A percentile compares a stretch with the other conserved stretches of the same genome.
These are phyloP conservation scores for Monilinia aucupariae DNA, from an alignment of 2,329 filamentous ascomycete genomes.

Conservation along the genomic window DNA sequence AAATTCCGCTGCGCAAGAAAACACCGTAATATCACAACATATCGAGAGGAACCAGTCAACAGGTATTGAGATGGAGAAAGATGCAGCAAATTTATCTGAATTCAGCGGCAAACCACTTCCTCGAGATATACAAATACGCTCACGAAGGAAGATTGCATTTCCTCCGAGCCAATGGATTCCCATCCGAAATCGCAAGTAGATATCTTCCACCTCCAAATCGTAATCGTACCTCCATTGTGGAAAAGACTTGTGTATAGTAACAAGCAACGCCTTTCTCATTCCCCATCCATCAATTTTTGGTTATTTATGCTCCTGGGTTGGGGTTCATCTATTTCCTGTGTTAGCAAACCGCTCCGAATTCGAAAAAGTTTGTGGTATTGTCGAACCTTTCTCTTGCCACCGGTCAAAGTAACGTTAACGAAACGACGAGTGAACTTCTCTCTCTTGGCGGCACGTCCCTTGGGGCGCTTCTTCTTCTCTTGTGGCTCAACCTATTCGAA, in stretches of 20 bases:
- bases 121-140: constrained; percentile 33
- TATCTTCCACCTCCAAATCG: constrained; percentile 23
- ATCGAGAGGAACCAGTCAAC: constrained; percentile 3
- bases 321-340: constrained; percentile 65
- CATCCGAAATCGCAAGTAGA: constrained; percentile 29
- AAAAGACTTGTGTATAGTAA: constrained; percentile 21
- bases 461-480: constrained; percentile 96
- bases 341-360: constrained; percentile 18
- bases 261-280: constrained; percentile 29
- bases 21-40: constrained; percentile 8
- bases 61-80: constrained; percentile 15
- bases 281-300: constrained; percentile 23
- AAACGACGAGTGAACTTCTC: constrained; percentile 95
- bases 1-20: not conserved
- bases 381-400: constrained; percentile 92
- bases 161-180: constrained; percentile 28
- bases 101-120: constrained; percentile 18
- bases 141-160: constrained; percentile 31
- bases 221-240: constrained; percentile 15
- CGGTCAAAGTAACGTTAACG: constrained; percentile 95
- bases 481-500: constrained; percentile 69
- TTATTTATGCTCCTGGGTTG: constrained; percentile 66
- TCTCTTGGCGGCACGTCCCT: constrained; percentile 97
- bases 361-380: not conserved
- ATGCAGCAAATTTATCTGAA: constrained; percentile 19